Conservation (phyloP, 1,139 yeast genomes). For the Sugiyamaella japonica region DNA sequence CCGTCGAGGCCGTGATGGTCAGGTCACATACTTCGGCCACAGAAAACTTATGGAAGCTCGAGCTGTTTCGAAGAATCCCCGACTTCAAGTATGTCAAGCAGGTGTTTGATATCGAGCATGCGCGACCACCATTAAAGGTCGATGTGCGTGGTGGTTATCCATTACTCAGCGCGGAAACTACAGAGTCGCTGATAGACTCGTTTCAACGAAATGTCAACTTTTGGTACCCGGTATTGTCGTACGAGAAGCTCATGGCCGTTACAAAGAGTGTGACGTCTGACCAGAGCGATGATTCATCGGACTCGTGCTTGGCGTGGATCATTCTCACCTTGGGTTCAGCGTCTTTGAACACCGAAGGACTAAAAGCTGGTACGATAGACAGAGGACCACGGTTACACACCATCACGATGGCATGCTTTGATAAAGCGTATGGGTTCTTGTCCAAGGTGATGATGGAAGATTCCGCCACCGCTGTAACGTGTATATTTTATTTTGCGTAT, state of each 20-base stretch:
- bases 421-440: slow-evolving; percentile 18
- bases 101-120: slow-evolving; percentile 20
- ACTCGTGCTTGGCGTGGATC: slow-evolving; percentile 16
- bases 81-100: slow-evolving; percentile 12
- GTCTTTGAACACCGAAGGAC: slow-evolving; percentile 12
- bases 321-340: slow-evolving; percentile 22
- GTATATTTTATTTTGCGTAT: slow-evolving; percentile 23
- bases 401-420: slow-evolving; percentile 8
- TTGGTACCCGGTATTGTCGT: slow-evolving; percentile 24
- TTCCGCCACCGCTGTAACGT: slow-evolving; percentile 15
- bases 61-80: slow-evolving; percentile 18
- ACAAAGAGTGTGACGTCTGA: not conserved
- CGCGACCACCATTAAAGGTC: slow-evolving; percentile 15
- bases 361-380: not conserved
- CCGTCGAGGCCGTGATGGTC: slow-evolving; percentile 16
- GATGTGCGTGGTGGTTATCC: slow-evolving; percentile 4
- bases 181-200: slow-evolving; percentile 14
- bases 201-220: slow-evolving; percentile 23
- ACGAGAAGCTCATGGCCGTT: slow-evolving; percentile 2
- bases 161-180: slow-evolving; percentile 5
- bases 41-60: slow-evolving; percentile 16
- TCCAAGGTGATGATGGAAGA: slow-evolving; percentile 19
- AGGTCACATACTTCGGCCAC: slow-evolving; percentile 22
- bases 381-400: slow-evolving; percentile 1
- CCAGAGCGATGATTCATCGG: slow-evolving; percentile 1